Base-by-base conservation (phyloP, 495 filamentous ascomycete species). In the Aspergillus olivimuriae region DNA sequence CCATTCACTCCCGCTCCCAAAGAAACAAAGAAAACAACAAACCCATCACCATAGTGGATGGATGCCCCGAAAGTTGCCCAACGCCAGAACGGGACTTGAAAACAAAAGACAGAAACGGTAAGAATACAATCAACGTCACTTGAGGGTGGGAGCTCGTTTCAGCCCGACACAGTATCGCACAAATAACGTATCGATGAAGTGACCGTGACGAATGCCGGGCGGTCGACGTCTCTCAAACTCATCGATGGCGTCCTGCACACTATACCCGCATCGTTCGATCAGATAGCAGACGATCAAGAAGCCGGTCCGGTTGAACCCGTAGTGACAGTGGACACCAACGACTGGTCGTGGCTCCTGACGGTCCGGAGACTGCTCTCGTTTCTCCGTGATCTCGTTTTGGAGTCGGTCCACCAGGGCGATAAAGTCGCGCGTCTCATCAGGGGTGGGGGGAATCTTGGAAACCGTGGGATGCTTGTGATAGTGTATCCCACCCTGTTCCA, bases 311-410 rank as follows among this genome's bases (percentile, higher is more conserved):
- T 95, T 94, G 67, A 88, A 95, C 0, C 90, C 91, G 50, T 97
- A 96, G 54, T 97, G 91, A 55, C 91, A 96, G 58, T 97, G 91
- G 1, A 95, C 88, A 10, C 84, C 91, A 35, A 96, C 74, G 9
- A 68, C 61, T 4, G 65, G 71, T 4, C 71, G 72, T n/a, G 69
- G 60, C 20, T 47, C 23, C 39, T 77, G 63, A 5, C 71, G 66
- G 15, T 75, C 72, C 17, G 72, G 74, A 3, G 55, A 30, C 45
- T 62, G 65, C 40, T 63, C 60, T 44, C 59, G 55, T 48, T 52
- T 48, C n/a, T 60, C 60, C 12, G 63, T 63, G 23, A 66, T 68
- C n/a, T 70, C 62, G 18, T 52, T 57, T 35, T 67, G 66, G 21
- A 94, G 70, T 33, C 74, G 66, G 55, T 95, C 89, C 5, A 95